Conservation (phyloP, 164 flowering plant genomes). For the Vitis rotundifolia region DNA sequence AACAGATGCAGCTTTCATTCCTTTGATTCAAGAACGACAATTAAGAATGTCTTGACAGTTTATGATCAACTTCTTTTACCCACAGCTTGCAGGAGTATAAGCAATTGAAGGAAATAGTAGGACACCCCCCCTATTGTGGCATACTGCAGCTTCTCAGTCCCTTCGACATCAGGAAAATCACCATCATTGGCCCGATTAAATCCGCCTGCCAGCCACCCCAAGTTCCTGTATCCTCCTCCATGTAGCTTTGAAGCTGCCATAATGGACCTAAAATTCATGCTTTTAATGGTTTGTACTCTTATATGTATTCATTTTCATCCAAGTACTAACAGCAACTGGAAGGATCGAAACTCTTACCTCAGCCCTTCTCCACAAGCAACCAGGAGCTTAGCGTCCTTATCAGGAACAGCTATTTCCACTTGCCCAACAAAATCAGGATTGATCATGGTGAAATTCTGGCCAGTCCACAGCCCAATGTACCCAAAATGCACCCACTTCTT, state of each 20-base stretch:
- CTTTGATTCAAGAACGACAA: too few species aligned
- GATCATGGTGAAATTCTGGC: conserved; percentile 70
- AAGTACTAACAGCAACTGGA: too few species aligned
- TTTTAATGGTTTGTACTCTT: neutral
- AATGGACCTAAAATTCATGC: conserved; percentile 45
- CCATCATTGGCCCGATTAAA: conserved; percentile 59
- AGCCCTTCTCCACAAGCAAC: conserved; percentile 94
- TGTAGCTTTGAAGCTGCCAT: conserved; percentile 62
- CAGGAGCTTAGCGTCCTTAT: conserved; percentile 64
- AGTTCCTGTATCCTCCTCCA: conserved; percentile 62
- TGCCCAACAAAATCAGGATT: conserved; percentile 54
- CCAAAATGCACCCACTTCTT: conserved; percentile 98
- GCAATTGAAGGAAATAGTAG: conserved; percentile 70
- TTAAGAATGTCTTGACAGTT: too few species aligned
- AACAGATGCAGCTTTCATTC: too few species aligned
- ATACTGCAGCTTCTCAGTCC: conserved; percentile 72
- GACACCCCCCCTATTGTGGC: conserved; percentile 90
- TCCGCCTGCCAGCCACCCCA: conserved; percentile 87
- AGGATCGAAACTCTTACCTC: conserved; percentile 39
- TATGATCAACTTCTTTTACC: conserved; percentile 20
- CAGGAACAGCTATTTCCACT: conserved; percentile 61
- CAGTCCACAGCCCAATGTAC: conserved; percentile 93
- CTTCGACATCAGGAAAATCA: conserved; percentile 72
- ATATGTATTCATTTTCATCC: neutral
- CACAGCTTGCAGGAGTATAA: conserved; percentile 53